Evolutionary conservation across 2,329 filamentous ascomycete genomes (phyloP).

Genomic region (Penicillium palitans): DNA sequence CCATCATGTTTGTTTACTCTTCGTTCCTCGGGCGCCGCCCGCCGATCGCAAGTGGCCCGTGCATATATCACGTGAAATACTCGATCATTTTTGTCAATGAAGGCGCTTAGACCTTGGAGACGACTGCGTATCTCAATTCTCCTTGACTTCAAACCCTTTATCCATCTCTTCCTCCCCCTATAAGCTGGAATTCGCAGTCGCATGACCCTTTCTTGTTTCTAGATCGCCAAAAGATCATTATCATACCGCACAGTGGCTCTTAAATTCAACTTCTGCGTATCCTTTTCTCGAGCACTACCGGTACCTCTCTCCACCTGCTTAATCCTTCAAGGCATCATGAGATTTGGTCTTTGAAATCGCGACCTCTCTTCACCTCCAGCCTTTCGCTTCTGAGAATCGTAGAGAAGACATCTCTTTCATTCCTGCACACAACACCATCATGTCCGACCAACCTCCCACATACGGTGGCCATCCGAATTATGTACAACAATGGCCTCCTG

Average conservation of each 20-base stretch:
- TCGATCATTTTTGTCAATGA: conserved; percentile 23
- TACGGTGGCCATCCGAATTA: conserved; percentile 43
- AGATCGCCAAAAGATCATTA: background rate
- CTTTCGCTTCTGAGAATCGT: background rate
- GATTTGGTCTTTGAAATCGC: conserved; percentile 21
- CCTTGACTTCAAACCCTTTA: background rate
- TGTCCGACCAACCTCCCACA: conserved; percentile 52
- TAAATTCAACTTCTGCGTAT: background rate
- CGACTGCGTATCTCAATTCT: background rate
- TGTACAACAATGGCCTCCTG: conserved; percentile 41
- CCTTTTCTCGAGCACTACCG: background rate
- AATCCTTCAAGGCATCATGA: conserved; percentile 17
- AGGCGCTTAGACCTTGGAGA: conserved; percentile 19
- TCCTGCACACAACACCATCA: conserved; percentile 24
- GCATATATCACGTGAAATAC: conserved; percentile 29
- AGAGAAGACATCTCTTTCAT: background rate
- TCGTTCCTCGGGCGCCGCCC: conserved; percentile 36
- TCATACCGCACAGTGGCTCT: background rate
- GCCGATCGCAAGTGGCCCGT: conserved; percentile 32
- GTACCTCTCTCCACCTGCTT: background rate
- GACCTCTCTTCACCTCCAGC: background rate
- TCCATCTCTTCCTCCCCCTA: background rate
- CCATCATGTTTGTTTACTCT: conserved; percentile 43
- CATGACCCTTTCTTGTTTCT: background rate
- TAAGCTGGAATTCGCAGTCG: background rate